A percentile compares a stretch with the other conserved stretches of the same genome.
phyloP scores from a whole-genome alignment of 305 asterid genomes.

The Andrographis paniculata region DNA sequence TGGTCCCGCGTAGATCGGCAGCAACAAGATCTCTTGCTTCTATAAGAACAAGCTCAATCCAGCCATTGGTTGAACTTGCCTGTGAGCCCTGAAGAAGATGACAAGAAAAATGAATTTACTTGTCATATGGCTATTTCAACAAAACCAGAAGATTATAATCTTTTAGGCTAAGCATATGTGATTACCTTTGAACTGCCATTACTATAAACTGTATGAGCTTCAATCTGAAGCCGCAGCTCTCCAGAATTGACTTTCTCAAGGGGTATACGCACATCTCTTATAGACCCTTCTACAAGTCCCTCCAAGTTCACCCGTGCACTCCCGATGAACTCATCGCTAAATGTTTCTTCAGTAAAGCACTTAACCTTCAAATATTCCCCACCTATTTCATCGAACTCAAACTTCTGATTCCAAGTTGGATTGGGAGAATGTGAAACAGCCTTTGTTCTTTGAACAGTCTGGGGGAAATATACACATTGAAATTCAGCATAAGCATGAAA shows the following conservation, averaged over 20 bases:
- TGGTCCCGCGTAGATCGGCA: constrained; percentile 96
- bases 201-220: constrained; percentile 55
- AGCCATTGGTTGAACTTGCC: constrained; percentile 44
- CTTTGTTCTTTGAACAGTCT: constrained; percentile 59
- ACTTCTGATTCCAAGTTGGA: constrained; percentile 83
- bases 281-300: constrained; percentile 79
- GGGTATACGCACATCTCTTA: constrained; percentile 77
- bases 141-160: neutral
- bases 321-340: constrained; percentile 86
- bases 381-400: constrained; percentile 87
- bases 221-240: constrained; percentile 80
- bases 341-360: constrained; percentile 71
- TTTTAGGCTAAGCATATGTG: neutral
- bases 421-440: constrained; percentile 55
- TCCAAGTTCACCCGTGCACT: constrained; percentile 90
- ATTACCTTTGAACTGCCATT: constrained; percentile 52
- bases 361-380: constrained; percentile 85
- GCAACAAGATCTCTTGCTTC: constrained; percentile 94
- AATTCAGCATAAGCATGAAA: neutral
- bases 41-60: constrained; percentile 85
- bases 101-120: constrained; percentile 10
- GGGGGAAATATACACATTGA: constrained; percentile 13
- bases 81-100: constrained; percentile 45
- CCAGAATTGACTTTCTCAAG: constrained; percentile 91
- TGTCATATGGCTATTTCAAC: neutral